Evolutionary conservation across 805 yeast genomes (phyloP).

Genomic region (Scheffersomyces stipitis): DNA sequence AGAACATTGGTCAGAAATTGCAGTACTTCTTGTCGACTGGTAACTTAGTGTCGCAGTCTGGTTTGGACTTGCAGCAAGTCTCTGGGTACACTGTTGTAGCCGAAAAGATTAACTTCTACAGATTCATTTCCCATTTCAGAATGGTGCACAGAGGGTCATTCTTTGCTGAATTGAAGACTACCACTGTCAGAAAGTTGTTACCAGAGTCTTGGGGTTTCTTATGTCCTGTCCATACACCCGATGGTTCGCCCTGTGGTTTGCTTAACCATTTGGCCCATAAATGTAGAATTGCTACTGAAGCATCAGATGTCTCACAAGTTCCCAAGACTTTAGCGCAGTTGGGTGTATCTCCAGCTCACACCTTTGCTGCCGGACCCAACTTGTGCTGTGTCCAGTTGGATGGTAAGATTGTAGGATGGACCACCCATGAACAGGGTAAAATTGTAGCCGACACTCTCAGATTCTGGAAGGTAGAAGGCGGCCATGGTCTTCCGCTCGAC

Average conservation of each 20-base stretch:
- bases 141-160: constrained; percentile 99
- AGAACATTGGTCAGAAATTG: constrained; percentile 90
- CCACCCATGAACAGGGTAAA: constrained; percentile 83
- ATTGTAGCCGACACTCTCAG: constrained; percentile 87
- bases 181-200: constrained; percentile 91
- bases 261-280: constrained; percentile 95
- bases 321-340: constrained; percentile 64
- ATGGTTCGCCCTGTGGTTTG: constrained; percentile 99
- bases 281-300: constrained; percentile 80
- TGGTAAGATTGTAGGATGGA: constrained; percentile 92
- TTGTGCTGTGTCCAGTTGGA: constrained; percentile 90
- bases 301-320: constrained; percentile 70
- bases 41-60: constrained; percentile 94
- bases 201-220: constrained; percentile 99
- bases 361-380: constrained; percentile 84
- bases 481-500: constrained; percentile 74
- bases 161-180: constrained; percentile 96
- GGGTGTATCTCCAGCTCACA: constrained; percentile 80
- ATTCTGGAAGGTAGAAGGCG: constrained; percentile 87
- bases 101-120: constrained; percentile 94
- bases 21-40: constrained; percentile 96
- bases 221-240: constrained; percentile 99
- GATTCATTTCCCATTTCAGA: constrained; percentile 97
- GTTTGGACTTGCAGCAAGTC: constrained; percentile 96
- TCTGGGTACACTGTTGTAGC: constrained; percentile 98